Evolutionary conservation across 306 rosid species (phyloP), one percentile per base, ranked within the genome.

Genomic region (Glycine soja): DNA sequence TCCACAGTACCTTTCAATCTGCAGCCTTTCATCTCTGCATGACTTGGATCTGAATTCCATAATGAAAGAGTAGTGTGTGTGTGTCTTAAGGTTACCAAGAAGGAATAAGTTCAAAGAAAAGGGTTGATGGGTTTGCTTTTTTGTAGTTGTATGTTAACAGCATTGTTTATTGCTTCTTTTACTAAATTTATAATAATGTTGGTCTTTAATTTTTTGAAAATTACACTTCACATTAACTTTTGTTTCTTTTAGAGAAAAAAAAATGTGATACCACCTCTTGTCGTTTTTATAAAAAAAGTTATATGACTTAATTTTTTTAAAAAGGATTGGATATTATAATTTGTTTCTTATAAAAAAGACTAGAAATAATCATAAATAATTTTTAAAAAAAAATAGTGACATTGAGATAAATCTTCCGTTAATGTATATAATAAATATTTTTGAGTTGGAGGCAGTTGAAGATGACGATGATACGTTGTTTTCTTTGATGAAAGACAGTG

Each of bases 31-130:
- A 15, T 91, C 92, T 59, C 80, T 91, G 85, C 88, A 90, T 78
- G 98, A 94, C 57, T 87, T 89, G 82, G 30, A 24, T 90, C 98
- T 90, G 87, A 88, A 92, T 67, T 91, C 90, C 91, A 90, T 92
- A 86, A 24, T 24, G 30, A 46, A 45, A 58, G 48, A 30, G 59
- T 59, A 32, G 1, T 24, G 2, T 24, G 30, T 24, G 30, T 16
- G 61, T 42, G 40, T 66, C 62, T 43, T 10, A 53, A 24, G 30
- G 30, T 24, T 24, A 24, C 45, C 16, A 12, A 67, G 38, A 72
- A 52, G 54, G 40, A 24, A 24, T 24, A 24, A 75, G 32, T 12
- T 53, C 18, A 3, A 67, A 54, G 32, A 10, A 63, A 34, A 42
- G 54, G 70, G 43, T 65, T 72, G 46, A 46, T 61, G 72, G 69